Base-by-base conservation (phyloP, 208 protist species). In the Acanthamoeba triangularis region DNA sequence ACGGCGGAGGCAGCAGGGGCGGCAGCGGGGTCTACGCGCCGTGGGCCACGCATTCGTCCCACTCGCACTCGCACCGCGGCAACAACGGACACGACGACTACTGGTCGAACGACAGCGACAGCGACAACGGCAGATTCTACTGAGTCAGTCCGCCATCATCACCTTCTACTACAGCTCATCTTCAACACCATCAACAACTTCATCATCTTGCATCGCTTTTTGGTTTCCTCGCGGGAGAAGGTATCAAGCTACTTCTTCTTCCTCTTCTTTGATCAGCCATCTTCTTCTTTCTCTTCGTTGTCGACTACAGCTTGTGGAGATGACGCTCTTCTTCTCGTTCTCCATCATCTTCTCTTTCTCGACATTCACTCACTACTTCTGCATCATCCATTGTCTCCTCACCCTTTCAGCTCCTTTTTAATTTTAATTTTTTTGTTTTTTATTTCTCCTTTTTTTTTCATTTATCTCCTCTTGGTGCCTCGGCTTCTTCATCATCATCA, bases 101-200 rank as follows among this genome's bases (percentile, higher is more conserved):
- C 44, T 84, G 76, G 76, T 47, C 41, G 49, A 47, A 56, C 76
- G 76, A 84, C 76, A 84, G 47, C 76, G 76, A 84, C 47, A 33
- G 76, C 76, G 76, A 84, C 76, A 84, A 54, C 76, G 76, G 76
- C 76, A 84, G 76, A 20, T 84, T 84, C 47, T 84, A 84, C 44
- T 84, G 28, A 84, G n/a, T n/a, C n/a, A n/a, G n/a, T n/a, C n/a
- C n/a, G n/a, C n/a, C n/a, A n/a, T n/a, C n/a, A n/a, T n/a, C n/a
- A n/a, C n/a, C n/a, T n/a, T n/a, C n/a, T n/a, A n/a, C n/a, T n/a
- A n/a, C n/a, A n/a, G n/a, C n/a, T n/a, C n/a, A n/a, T n/a, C n/a
- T n/a, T n/a, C n/a, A n/a, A n/a, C n/a, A n/a, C n/a, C n/a, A n/a
- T n/a, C n/a, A n/a, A n/a, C 69, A 3, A 41, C 69, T 16, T 78